These are phyloP conservation scores for Conringia planisiliqua DNA, from an alignment of 345 rosid genomes.

Conservation along the genomic window DNA sequence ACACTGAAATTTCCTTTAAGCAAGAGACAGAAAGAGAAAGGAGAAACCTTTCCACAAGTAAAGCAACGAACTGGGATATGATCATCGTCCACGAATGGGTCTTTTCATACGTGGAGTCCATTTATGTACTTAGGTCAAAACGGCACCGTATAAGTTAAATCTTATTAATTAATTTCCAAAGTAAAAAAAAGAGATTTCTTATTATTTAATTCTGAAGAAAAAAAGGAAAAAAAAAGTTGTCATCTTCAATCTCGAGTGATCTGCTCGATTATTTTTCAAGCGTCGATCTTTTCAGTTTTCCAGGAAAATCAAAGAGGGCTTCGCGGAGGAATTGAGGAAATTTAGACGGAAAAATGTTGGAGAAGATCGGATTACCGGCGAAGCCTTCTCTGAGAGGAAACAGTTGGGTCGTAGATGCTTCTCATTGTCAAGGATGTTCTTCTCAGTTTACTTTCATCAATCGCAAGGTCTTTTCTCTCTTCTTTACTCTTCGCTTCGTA, in stretches of 20 bases:
- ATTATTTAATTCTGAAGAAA: neutral
- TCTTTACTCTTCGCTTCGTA: neutral
- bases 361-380: constrained; percentile 89
- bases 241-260: constrained; percentile 2
- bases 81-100: constrained; percentile 2
- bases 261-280: neutral
- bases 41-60: constrained; percentile 1
- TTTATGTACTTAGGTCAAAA: neutral
- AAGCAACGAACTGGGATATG: neutral
- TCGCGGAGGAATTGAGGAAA: neutral
- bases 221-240: neutral
- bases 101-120: no score
- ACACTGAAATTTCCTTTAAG: no score
- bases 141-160: neutral
- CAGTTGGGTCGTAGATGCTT: constrained; percentile 78
- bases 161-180: neutral
- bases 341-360: constrained; percentile 47
- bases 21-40: neutral
- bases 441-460: constrained; percentile 93
- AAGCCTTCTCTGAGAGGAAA: constrained; percentile 81
- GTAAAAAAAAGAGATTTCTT: neutral
- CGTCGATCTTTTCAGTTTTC: neutral
- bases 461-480: constrained; percentile 69
- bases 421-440: constrained; percentile 96
- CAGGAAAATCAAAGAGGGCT: neutral